These are phyloP conservation scores for Ramaria sp. DNA, from an alignment of 768 basidiomycete genomes.

Conservation along the genomic window DNA sequence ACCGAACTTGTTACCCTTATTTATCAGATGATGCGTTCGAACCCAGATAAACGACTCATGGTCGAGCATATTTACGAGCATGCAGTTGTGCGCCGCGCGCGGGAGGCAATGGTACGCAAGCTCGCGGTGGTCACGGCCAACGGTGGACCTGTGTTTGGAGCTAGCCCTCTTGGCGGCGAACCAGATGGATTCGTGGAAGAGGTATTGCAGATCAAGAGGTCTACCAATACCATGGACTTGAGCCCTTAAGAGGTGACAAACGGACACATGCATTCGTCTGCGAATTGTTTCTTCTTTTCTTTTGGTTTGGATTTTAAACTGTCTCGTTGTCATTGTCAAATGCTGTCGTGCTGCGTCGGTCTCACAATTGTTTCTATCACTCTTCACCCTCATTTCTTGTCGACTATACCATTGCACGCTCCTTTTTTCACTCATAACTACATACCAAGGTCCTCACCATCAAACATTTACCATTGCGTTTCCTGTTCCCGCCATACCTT, in stretches of 20 bases:
- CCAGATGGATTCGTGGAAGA: conserved; percentile 53
- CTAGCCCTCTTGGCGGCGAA: conserved; percentile 55
- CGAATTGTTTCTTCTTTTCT: background rate
- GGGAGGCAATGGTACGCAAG: conserved; percentile 49
- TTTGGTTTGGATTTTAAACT: background rate
- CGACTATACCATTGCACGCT: background rate
- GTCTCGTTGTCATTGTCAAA: background rate
- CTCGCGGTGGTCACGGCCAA: conserved; percentile 15
- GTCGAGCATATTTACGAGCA: conserved; percentile 50
- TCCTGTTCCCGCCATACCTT: no score
- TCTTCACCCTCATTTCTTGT: background rate
- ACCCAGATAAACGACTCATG: conserved; percentile 48
- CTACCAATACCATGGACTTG: background rate
- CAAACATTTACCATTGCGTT: no score
- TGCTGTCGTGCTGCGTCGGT: background rate
- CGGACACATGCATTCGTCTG: background rate
- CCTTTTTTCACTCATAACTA: background rate
- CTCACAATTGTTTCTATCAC: background rate
- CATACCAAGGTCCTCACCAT: no score
- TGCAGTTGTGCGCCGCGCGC: conserved; percentile 51
- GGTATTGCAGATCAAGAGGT: conserved; percentile 22
- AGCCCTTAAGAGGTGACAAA: background rate
- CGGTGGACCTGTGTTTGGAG: conserved; percentile 30
- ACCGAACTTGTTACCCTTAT: conserved; percentile 59
- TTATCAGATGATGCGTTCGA: conserved; percentile 66